phyloP scores from a whole-genome alignment of 768 basidiomycete species.

The Podaxis rugospora region DNA sequence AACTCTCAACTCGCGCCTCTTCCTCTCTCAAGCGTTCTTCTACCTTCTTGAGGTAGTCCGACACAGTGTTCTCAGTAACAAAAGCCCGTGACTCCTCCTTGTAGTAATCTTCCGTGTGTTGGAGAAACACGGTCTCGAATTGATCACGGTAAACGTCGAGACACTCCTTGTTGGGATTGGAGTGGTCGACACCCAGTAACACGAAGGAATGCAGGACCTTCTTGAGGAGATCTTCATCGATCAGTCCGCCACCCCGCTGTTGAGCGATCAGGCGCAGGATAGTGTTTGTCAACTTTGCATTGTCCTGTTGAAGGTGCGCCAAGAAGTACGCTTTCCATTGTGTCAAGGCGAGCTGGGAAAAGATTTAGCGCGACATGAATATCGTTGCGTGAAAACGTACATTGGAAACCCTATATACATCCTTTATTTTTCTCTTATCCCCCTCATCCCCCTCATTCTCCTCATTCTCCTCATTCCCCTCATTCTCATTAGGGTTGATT shows the following conservation, averaged over 20 bases:
- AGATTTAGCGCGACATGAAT: constrained; percentile 3
- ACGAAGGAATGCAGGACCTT: constrained; percentile 96
- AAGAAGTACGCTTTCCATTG: constrained; percentile 97
- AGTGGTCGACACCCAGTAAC: constrained; percentile 88
- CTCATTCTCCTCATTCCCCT: constrained; percentile 67
- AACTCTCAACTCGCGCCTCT: constrained; percentile 92
- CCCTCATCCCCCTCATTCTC: too few species aligned
- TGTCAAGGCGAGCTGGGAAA: constrained; percentile 76
- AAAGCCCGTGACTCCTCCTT: constrained; percentile 89
- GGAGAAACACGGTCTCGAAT: constrained; percentile 87
- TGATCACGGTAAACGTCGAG: constrained; percentile 94
- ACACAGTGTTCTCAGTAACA: constrained; percentile 86
- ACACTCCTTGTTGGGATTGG: constrained; percentile 88
- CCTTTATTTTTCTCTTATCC: constrained; percentile 90
- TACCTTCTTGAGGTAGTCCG: constrained; percentile 96
- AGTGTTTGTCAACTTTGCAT: constrained; percentile 79
- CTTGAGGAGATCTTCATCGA: constrained; percentile 95
- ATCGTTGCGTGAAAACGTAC: constrained; percentile 39
- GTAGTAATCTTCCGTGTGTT: constrained; percentile 89
- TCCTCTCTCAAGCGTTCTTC: constrained; percentile 93
- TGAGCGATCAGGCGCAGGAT: constrained; percentile 86
- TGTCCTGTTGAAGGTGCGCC: constrained; percentile 73
- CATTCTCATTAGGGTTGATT: constrained; percentile 94
- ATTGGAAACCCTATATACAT: constrained; percentile 93
- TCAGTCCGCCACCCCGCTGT: constrained; percentile 91